These are phyloP conservation scores for Cercophora newfieldiana DNA, from an alignment of 495 filamentous ascomycete genomes.

Conservation along the genomic window DNA sequence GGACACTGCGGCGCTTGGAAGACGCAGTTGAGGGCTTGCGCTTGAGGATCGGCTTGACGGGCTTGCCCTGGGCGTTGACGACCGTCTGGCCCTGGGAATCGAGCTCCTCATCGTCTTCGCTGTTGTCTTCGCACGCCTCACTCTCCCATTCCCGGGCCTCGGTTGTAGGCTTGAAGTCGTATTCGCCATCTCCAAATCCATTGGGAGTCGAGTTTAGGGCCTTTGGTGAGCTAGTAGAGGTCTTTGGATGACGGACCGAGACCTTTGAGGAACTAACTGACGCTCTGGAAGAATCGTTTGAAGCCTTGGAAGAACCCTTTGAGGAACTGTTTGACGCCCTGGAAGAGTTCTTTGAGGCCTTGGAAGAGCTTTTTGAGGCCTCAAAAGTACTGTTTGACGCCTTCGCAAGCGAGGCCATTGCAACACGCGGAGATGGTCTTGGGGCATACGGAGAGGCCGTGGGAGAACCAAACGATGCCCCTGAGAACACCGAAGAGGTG, in stretches of 20 bases:
- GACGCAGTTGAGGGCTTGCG: not conserved
- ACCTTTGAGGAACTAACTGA: not conserved
- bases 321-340: not conserved
- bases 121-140: no score
- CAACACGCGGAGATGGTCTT: no score
- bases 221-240: not conserved
- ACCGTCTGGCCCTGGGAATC: not conserved
- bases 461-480: no score
- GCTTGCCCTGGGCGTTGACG: not conserved
- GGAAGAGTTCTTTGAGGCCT: not conserved
- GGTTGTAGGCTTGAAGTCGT: not conserved
- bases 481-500: no score
- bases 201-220: no score
- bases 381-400: not conserved
- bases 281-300: no score
- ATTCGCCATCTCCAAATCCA: not conserved
- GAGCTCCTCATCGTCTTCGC: not conserved
- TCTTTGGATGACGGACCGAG: not conserved
- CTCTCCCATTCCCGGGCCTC: not conserved
- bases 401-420: no score
- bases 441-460: no score
- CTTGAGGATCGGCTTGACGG: not conserved
- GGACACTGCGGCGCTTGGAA: not conserved
- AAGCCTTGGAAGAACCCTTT: not conserved
- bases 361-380: not conserved